Base-by-base conservation (phyloP, 768 basidiomycete species). In the Agaricus sinodeliciosus region DNA sequence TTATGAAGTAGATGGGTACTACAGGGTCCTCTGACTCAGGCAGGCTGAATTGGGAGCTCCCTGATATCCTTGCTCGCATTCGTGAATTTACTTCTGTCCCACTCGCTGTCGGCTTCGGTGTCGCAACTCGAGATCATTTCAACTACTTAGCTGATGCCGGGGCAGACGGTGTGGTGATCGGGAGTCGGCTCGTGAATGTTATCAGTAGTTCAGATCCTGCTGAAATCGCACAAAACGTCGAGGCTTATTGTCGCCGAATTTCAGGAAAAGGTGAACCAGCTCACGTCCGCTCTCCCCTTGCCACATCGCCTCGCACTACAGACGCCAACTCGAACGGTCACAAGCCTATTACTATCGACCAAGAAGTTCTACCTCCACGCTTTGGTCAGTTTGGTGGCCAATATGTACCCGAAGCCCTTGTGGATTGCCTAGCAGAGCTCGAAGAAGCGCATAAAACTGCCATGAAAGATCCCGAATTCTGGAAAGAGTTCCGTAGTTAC, bases 341-440 rank as follows among this genome's bases (percentile, higher is more conserved):
- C 5, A 50, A 25, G 12, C 35, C 40, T 5, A 53, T 48, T 13
- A 40, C 40, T 8, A 22, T 25, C 9, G 31, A 51, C n/a, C 19
- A 19, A 4, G 57, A 53, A 26, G 71, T 75, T 13, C 74, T 98
- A 0, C 91, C 94, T 1, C 74, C 84, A 1, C 79, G 93, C 44
- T 99, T 99, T 60, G 96, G 96, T 35, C 77, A 93, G 56, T 99
- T 94, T 63, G 96, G 96, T 31, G 96, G 96, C 3, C 94, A 96
- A 61, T 99, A 94, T 70, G 96, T 97, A 4, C 94, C 96, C 0
- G 96, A 98, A 69, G 84, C 93, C 12, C 75, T 98, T n/a, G 87
- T 94, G 60, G 96, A 94, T 63, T 92, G 90, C 60, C 75, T 98
- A 39, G 72, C 80, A 16, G 94, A 99, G 72, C 76, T 99, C 28